Evolutionary conservation across 768 basidiomycete genomes (phyloP).

Genomic region (Hypholoma sublateritium): DNA sequence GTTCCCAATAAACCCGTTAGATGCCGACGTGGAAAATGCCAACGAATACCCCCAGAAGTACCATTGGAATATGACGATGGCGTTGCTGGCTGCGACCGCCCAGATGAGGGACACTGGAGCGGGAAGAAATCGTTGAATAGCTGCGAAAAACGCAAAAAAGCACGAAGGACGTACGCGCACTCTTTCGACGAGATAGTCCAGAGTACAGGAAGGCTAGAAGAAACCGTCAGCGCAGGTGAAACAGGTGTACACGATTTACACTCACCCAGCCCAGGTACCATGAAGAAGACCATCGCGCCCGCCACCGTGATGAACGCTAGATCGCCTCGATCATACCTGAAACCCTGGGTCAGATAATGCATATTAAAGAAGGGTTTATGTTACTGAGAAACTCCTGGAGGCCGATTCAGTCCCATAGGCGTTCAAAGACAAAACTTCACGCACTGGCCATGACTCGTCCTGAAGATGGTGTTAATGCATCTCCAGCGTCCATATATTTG

Average conservation of each 20-base stretch:
- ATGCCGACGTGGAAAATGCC: slow-evolving; percentile 77
- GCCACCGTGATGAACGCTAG: slow-evolving; percentile 67
- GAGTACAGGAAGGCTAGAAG: slow-evolving; percentile 68
- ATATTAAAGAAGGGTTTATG: not conserved
- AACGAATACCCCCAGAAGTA: slow-evolving; percentile 72
- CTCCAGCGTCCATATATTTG: slow-evolving; percentile 14
- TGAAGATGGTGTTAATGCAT: slow-evolving; percentile 10
- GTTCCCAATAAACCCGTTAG: slow-evolving; percentile 78
- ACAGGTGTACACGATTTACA: not conserved
- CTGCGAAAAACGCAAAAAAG: not conserved
- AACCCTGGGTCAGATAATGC: slow-evolving; percentile 2
- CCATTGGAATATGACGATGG: slow-evolving; percentile 79
- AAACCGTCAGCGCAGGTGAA: slow-evolving; percentile 1
- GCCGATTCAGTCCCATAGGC: no score
- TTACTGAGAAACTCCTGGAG: not conserved
- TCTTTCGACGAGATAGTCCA: slow-evolving; percentile 68
- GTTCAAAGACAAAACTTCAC: not conserved
- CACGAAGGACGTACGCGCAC: slow-evolving; percentile 40
- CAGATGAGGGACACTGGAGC: slow-evolving; percentile 65
- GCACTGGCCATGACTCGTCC: slow-evolving; percentile 6
- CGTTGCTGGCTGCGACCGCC: slow-evolving; percentile 72
- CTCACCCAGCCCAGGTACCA: slow-evolving; percentile 73
- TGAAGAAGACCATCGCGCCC: slow-evolving; percentile 72
- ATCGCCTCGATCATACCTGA: slow-evolving; percentile 71
- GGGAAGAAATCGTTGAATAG: slow-evolving; percentile 6